Base-by-base conservation (phyloP, 768 basidiomycete genomes). In the Auricularia heimuer region DNA sequence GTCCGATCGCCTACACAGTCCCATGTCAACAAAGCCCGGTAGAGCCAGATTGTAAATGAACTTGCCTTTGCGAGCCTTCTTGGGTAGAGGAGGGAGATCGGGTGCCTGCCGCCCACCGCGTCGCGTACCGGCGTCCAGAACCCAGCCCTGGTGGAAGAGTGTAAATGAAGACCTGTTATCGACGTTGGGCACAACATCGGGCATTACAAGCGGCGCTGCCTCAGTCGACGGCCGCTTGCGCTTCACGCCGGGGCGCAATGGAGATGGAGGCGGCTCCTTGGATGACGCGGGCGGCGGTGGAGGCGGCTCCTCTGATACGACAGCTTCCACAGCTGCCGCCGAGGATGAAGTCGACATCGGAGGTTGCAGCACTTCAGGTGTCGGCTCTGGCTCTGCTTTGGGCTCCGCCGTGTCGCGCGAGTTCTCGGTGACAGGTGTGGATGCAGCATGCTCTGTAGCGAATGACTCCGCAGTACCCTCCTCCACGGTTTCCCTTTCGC, bases 81-180 rank as follows among this genome's bases (percentile, higher is more conserved):
- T 87, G 74, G 77, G 83, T 36, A 85, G 83, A 10, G 85, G 82
- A 39, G 80, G 82, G 36, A 78, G 67, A 3, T 85, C 84, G 10
- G 80, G 67, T 14, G 78, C 44, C 42, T 56, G 62, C 39, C 89
- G 77, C 24, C 85, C 85, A 36, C 85, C 82, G 37, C 93, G 81
- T 68, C 84, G 82, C 62, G 85, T 82, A 39, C 88, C 90, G 2
- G 85, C 78, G 29, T 92, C 90, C 14, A 95, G 75, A 7, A 96
- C 91, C 93, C 92, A 95, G 0, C 94, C 94, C 29, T 80, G 78
- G 65, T 97, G 88, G 76, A 96, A 96, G 76, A 87, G 75, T 71
- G 79, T 83, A 79, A 96, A 97, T 21, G 87, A 87, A 54, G 82
- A 82, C 64, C 83, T 82, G 54, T 82, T 81, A 71, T 88, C 89